Percentiles rank a stretch among this genome's conserved stretches.
phyloP scores from a whole-genome alignment of 495 filamentous ascomycete species.

The Elasticomyces elasticus region DNA sequence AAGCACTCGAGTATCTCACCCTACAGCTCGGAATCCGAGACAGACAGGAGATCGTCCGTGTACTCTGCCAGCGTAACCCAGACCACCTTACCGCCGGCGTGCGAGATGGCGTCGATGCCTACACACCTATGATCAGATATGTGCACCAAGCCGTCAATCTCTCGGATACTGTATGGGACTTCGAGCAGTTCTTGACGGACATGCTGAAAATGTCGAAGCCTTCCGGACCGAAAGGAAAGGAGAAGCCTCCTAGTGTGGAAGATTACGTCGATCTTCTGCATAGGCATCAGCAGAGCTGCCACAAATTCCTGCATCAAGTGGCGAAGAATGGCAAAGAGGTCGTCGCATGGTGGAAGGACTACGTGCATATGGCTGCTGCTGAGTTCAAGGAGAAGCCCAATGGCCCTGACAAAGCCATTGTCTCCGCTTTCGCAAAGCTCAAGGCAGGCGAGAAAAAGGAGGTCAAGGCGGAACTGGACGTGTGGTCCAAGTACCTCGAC shows the following conservation, averaged over 20 bases:
- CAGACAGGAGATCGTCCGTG: slow-evolving; percentile 47
- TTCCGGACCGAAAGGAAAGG: slow-evolving; percentile 7
- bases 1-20: slow-evolving; percentile 49
- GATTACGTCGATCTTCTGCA: slow-evolving; percentile 50
- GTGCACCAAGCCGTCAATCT: slow-evolving; percentile 57
- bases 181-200: slow-evolving; percentile 50
- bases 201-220: slow-evolving; percentile 42
- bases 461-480: slow-evolving; percentile 38
- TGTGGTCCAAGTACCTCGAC: slow-evolving; percentile 45
- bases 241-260: slow-evolving; percentile 43
- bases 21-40: slow-evolving; percentile 50
- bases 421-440: slow-evolving; percentile 39
- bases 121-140: slow-evolving; percentile 55
- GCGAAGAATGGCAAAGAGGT: slow-evolving; percentile 52
- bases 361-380: slow-evolving; percentile 31
- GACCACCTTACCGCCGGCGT: slow-evolving; percentile 51
- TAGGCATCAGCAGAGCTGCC: slow-evolving; percentile 43
- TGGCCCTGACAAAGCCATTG: slow-evolving; percentile 37
- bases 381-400: slow-evolving; percentile 37
- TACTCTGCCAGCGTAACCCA: slow-evolving; percentile 47
- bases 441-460: slow-evolving; percentile 27
- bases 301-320: slow-evolving; percentile 54
- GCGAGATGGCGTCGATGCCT: slow-evolving; percentile 45
- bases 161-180: slow-evolving; percentile 45
- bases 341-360: slow-evolving; percentile 40